Base-by-base conservation (phyloP, 768 basidiomycete species). In the Xanthoconium purpureum region DNA sequence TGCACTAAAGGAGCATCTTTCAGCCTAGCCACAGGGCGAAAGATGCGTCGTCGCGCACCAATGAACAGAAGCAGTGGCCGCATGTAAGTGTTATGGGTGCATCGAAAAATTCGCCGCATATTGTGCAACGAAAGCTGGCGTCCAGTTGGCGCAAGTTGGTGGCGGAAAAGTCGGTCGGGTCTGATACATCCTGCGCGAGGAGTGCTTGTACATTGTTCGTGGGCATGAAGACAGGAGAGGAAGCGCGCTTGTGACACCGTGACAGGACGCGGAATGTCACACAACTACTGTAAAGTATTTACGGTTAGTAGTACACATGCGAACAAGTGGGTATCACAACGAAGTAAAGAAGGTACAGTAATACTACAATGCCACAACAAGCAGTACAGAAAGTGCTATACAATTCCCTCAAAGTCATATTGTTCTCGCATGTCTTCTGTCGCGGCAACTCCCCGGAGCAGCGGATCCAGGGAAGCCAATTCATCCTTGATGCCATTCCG, bases 51-150 rank as follows among this genome's bases (percentile, higher is more conserved):
- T 47, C 40, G 66, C 85, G 62, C 59, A 90, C 89, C 64, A 81
- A 66, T 14, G 88, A 90, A 73, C 91, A 93, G 67, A 92, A 94
- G 47, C 84, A 86, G 64, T 94, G 91, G 1, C 89, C 91, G 65
- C 91, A 93, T 6, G 69, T 69, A 5, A 93, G 78, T 3, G 82
- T 83, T 29, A 93, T 85, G 6, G 91, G 91, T 0, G 79, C 89
- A 50, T 81, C 80, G 63, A 83, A 89, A 35, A 85, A 76, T 56
- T 91, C 88, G 38, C 84, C 77, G 66, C 91, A 94, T 52, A 94
- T 91, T 29, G 80, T 78, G 63, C 91, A 94, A 15, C 88, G 78
- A 56, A 89, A 73, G 11, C 85, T 78, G 18, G 78, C 68, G 61
- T 94, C 91, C 17, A 93, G 69, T 30, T 74, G 73, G 28, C 80